Evolutionary conservation across 345 rosid genomes (phyloP).

Genomic region (Eucalyptus polybractea): DNA sequence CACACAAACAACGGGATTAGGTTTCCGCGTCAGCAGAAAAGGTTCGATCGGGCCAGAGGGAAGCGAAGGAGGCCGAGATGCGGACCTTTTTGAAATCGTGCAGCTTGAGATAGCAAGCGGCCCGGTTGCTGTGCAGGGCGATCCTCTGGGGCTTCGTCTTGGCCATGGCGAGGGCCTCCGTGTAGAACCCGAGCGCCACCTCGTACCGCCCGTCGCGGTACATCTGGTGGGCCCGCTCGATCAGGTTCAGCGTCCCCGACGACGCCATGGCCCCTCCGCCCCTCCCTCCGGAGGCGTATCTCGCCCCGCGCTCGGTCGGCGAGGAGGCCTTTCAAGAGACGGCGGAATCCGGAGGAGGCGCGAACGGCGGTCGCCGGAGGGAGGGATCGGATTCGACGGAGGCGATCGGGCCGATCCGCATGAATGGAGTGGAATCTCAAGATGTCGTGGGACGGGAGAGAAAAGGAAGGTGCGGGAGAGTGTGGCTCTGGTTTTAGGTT

Average conservation of each 20-base stretch:
- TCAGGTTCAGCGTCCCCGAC: conserved; percentile 37
- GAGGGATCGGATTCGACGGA: background rate
- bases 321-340: background rate
- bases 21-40: background rate
- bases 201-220: conserved; percentile 63
- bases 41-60: background rate
- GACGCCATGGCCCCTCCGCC: conserved; percentile 24
- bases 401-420: background rate
- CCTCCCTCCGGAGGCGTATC: background rate
- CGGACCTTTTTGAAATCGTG: conserved; percentile 69
- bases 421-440: background rate
- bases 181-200: conserved; percentile 62
- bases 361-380: background rate
- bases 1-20: background rate
- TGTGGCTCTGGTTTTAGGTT: background rate
- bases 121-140: conserved; percentile 87
- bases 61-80: background rate
- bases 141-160: conserved; percentile 69
- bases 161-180: conserved; percentile 66
- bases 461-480: background rate
- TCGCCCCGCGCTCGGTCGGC: background rate
- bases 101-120: conserved; percentile 80
- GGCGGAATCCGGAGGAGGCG: background rate
- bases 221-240: conserved; percentile 81
- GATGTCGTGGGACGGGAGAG: background rate